Percentiles rank a stretch among this genome's conserved stretches.
Conservation (phyloP, 2,329 filamentous ascomycete genomes). For the Claviceps arundinis region DNA sequence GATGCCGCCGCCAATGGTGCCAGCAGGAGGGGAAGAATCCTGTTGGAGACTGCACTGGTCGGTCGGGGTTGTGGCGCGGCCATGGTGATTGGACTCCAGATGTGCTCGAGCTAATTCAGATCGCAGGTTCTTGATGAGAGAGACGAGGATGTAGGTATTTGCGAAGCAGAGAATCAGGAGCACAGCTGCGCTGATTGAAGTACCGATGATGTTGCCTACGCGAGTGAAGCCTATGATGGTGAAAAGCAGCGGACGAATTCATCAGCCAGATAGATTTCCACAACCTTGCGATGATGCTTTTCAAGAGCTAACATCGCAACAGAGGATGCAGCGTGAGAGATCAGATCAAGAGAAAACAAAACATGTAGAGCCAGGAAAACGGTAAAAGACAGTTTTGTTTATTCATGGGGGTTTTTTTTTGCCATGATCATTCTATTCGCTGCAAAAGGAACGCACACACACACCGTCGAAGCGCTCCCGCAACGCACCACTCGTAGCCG, state of each 20-base stretch:
- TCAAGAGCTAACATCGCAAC: too few relatives aligned
- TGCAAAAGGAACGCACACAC: neutral
- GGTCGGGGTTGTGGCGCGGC: neutral
- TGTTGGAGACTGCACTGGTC: neutral
- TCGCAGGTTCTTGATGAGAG: slow-evolving; percentile 56
- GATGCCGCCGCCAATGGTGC: slow-evolving; percentile 53
- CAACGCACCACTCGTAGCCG: slow-evolving; percentile 76
- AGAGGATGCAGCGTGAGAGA: too few relatives aligned
- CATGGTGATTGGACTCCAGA: neutral
- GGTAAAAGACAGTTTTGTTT: too few relatives aligned
- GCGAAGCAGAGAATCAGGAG: slow-evolving; percentile 69
- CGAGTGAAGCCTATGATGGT: slow-evolving; percentile 44
- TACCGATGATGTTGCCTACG: slow-evolving; percentile 81
- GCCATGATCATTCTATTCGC: too few relatives aligned
- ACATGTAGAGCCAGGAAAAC: too few relatives aligned
- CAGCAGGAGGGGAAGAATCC: slow-evolving; percentile 20
- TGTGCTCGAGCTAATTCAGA: slow-evolving; percentile 34
- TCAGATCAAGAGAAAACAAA: too few relatives aligned
- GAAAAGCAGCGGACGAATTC: neutral
- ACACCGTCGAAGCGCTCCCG: slow-evolving; percentile 58
- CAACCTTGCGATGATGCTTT: neutral
- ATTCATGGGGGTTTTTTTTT: too few relatives aligned
- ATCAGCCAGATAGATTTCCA: too few relatives aligned
- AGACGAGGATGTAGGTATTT: slow-evolving; percentile 76
- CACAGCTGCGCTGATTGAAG: slow-evolving; percentile 71